Evolutionary conservation across 345 rosid species (phyloP).

Genomic region (Eucalyptus regnans): DNA sequence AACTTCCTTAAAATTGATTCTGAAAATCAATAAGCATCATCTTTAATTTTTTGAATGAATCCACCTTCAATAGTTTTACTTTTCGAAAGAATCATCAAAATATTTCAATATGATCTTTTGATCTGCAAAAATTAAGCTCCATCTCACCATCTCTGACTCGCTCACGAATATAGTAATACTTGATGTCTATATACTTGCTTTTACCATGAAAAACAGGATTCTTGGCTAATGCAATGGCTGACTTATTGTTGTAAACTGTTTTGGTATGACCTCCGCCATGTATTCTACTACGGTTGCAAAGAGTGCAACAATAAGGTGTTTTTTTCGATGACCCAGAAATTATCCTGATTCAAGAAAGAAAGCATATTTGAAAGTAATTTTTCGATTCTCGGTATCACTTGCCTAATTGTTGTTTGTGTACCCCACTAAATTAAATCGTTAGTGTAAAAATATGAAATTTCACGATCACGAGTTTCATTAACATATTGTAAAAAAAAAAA

Average conservation of each 20-base stretch:
- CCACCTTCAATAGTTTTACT: neutral
- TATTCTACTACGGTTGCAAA: neutral
- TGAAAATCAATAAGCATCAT: neutral
- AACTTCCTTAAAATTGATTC: neutral
- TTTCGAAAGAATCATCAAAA: neutral
- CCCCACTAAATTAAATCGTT: neutral
- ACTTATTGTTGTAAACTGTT: neutral
- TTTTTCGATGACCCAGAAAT: neutral
- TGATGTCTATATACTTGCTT: neutral
- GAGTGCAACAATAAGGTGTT: neutral
- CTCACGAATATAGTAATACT: neutral
- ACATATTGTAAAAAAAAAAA: too few relatives aligned
- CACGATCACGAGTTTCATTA: too few relatives aligned
- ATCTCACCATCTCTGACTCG: neutral
- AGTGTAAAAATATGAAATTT: neutral
- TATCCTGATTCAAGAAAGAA: neutral
- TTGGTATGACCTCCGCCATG: neutral
- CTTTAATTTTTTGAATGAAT: neutral
- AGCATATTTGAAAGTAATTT: neutral
- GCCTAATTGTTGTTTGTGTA: neutral
- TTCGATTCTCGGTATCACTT: neutral
- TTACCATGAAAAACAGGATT: neutral
- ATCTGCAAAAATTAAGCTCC: neutral
- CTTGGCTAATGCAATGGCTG: neutral
- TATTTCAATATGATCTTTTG: neutral